A percentile compares a stretch with the other conserved stretches of the same genome.
phyloP scores from a whole-genome alignment of 352 stramenopile species.

The Pythium dissotocum region DNA sequence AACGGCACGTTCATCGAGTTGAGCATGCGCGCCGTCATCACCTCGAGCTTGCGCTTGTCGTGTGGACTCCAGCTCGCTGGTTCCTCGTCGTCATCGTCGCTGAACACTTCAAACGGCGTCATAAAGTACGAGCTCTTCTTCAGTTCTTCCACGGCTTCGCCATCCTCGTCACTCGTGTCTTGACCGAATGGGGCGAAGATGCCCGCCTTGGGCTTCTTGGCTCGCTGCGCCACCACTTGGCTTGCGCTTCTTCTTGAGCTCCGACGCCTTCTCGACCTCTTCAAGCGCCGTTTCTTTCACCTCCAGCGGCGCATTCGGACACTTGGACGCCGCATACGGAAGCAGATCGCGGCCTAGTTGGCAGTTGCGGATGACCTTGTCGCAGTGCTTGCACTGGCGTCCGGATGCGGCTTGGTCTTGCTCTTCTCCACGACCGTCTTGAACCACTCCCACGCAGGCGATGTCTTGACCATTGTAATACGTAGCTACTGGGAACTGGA shows the following conservation, averaged over 20 bases:
- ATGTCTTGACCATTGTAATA: background rate
- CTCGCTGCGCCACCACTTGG: background rate
- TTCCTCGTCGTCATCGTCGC: background rate
- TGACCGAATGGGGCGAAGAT: background rate
- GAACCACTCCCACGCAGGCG: slow-evolving; percentile 1
- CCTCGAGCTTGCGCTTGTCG: background rate
- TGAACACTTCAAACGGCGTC: background rate
- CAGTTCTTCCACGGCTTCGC: background rate
- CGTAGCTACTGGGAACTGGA: background rate
- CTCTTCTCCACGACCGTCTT: background rate
- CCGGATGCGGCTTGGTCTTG: slow-evolving; percentile 1
- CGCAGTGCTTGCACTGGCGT: background rate
- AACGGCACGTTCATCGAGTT: background rate
- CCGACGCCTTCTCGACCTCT: background rate
- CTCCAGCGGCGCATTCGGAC: background rate
- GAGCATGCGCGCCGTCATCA: background rate
- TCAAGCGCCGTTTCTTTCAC: slow-evolving; percentile 9
- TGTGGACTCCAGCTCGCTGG: background rate
- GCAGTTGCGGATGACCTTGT: slow-evolving; percentile 2
- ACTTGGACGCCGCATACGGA: slow-evolving; percentile 1
- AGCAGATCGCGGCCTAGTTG: slow-evolving; percentile 12
- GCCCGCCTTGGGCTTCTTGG: background rate
- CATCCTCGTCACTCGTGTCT: background rate
- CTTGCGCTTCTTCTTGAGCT: slow-evolving; percentile 1
- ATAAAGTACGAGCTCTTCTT: background rate